phyloP scores from a whole-genome alignment of 495 filamentous ascomycete species.

The Elaphomyces granulatus region DNA sequence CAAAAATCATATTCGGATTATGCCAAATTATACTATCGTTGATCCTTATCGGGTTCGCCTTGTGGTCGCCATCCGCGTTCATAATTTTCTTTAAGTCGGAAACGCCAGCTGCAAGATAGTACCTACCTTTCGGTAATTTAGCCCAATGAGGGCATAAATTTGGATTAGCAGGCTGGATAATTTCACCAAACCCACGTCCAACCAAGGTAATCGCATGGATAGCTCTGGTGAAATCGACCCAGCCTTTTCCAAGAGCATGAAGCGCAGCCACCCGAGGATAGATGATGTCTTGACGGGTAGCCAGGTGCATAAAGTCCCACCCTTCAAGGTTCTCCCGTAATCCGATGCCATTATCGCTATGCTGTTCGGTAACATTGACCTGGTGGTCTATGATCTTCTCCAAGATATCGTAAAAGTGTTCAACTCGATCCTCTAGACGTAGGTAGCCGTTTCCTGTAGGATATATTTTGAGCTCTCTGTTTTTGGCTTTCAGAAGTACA shows the following conservation, averaged over 20 bases:
- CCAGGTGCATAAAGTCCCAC: constrained; percentile 21
- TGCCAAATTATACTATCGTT: constrained; percentile 12
- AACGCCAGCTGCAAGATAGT: constrained; percentile 16
- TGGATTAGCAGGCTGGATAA: constrained; percentile 10
- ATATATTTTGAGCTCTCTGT: constrained; percentile 13
- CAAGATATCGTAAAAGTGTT: constrained; percentile 9
- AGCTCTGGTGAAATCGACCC: constrained; percentile 22
- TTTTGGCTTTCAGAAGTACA: constrained; percentile 9
- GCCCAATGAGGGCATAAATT: constrained; percentile 10
- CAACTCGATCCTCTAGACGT: constrained; percentile 9
- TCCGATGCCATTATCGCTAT: constrained; percentile 1
- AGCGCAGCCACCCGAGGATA: constrained; percentile 14
- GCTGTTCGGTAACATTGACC: background rate
- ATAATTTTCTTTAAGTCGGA: constrained; percentile 13
- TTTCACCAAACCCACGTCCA: constrained; percentile 22
- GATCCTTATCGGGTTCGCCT: constrained; percentile 8
- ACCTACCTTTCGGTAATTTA: constrained; percentile 9
- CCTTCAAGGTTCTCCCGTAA: constrained; percentile 17
- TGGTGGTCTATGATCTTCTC: constrained; percentile 20
- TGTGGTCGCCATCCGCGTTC: constrained; percentile 6
- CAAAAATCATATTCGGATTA: constrained; percentile 3
- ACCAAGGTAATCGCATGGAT: constrained; percentile 22
- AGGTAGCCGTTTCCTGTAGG: constrained; percentile 1
- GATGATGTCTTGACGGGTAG: constrained; percentile 8
- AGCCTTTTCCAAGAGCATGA: constrained; percentile 12